Percentiles rank a stretch among this genome's conserved stretches.
Conservation (phyloP, 2,329 filamentous ascomycete species). For the Botryotinia globosa region DNA sequence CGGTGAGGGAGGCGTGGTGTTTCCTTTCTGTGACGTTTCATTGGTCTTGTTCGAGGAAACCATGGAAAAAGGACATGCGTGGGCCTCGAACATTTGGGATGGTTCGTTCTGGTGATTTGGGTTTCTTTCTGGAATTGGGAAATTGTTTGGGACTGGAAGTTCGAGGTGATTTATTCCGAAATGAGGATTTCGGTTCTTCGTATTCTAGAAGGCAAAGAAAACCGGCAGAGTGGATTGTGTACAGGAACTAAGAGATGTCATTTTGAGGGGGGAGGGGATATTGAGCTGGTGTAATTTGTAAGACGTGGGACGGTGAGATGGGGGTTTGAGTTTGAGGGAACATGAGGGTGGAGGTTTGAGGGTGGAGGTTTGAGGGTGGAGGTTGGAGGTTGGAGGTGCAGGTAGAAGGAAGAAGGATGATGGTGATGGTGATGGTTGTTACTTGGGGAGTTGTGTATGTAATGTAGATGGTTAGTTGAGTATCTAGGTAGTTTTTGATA, state of each 20-base stretch:
- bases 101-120: not conserved
- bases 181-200: conserved; percentile 13
- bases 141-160: conserved; percentile 5
- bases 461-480: not conserved
- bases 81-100: conserved; percentile 6
- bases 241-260: not conserved
- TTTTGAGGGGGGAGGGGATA: not conserved
- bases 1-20: conserved; percentile 6
- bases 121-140: not conserved
- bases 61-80: not conserved
- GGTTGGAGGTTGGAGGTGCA: not conserved
- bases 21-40: not conserved
- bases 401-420: not conserved
- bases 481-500: not conserved
- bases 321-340: not conserved
- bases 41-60: not conserved
- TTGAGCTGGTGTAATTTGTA: not conserved
- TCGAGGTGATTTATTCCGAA: not conserved
- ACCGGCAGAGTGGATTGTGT: conserved; percentile 14
- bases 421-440: not conserved
- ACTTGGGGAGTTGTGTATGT: not conserved
- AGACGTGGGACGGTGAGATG: conserved; percentile 9
- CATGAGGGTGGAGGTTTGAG: not conserved
- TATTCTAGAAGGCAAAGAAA: conserved; percentile 13
- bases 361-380: not conserved